These are phyloP conservation scores for Pythium aristosporum DNA, from an alignment of 352 stramenopile species.

Conservation along the genomic window DNA sequence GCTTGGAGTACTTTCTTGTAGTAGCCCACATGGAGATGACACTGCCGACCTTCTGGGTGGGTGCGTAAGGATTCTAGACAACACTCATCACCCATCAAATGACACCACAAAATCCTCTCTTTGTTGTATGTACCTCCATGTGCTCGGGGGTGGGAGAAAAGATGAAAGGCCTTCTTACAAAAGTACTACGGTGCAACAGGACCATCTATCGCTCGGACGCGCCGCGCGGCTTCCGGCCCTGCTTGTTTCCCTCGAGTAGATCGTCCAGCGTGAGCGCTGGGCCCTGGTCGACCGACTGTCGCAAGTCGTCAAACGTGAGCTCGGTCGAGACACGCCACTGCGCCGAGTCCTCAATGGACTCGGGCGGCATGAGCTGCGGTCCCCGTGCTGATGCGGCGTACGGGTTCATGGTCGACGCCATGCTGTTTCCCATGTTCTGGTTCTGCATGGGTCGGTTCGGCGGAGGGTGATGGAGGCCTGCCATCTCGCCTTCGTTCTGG, in stretches of 20 bases:
- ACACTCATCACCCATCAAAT: too few species aligned
- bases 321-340: conserved; percentile 27
- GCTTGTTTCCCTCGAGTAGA: conserved; percentile 24
- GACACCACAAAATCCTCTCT: too few species aligned
- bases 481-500: conserved; percentile 30
- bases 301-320: conserved; percentile 32
- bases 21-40: too few species aligned
- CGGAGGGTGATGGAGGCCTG: conserved; percentile 1
- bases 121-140: too few species aligned
- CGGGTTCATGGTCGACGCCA: conserved; percentile 13
- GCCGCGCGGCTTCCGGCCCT: conserved; percentile 7
- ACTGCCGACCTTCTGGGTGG: too few species aligned
- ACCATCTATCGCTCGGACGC: not conserved
- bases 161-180: not conserved
- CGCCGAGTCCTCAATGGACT: conserved; percentile 16
- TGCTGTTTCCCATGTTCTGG: not conserved
- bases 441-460: not conserved
- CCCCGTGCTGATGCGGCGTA: not conserved
- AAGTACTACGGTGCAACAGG: not conserved
- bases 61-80: too few species aligned
- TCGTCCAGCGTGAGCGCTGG: conserved; percentile 27
- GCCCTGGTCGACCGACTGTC: conserved; percentile 9
- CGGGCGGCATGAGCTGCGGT: not conserved
- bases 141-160: too few species aligned
- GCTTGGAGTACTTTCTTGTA: too few species aligned